Conservation (phyloP, 257 asterid species). For the Nicotiana paniculata region DNA sequence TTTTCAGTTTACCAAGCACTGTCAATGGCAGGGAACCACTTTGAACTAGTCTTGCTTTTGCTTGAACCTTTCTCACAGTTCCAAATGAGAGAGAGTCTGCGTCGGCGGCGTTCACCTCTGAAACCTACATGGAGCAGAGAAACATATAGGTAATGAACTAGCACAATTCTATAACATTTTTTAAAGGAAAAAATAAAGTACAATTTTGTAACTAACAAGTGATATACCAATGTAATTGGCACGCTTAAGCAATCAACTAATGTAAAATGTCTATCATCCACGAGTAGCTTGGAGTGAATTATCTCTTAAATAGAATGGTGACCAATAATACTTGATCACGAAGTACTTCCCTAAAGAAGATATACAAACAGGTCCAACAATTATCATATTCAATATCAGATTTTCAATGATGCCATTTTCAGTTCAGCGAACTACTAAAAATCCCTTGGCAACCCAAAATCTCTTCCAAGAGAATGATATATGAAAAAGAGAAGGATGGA, state of each 20-base stretch:
- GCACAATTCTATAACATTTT: not conserved
- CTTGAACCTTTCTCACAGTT: conserved; percentile 48
- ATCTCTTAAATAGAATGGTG: not conserved
- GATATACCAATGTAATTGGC: not conserved
- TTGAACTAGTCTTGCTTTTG: conserved; percentile 73
- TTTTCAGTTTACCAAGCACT: conserved; percentile 62
- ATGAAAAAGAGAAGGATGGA: not conserved
- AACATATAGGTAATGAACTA: conserved; percentile 4
- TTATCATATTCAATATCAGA: not conserved
- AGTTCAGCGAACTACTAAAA: not conserved
- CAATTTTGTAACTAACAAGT: not conserved
- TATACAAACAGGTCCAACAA: not conserved
- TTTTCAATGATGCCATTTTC: not conserved
- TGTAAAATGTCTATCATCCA: not conserved
- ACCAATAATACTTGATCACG: not conserved
- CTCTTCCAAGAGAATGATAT: not conserved
- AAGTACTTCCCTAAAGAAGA: not conserved
- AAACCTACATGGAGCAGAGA: conserved; percentile 35
- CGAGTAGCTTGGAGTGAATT: not conserved
- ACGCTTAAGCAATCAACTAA: not conserved
- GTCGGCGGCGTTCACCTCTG: conserved; percentile 37
- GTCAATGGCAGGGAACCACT: conserved; percentile 52
- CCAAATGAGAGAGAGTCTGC: conserved; percentile 16
- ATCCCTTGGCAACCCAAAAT: not conserved
- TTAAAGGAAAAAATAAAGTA: not conserved